Percentiles rank a stretch among this genome's conserved stretches.
phyloP scores from a whole-genome alignment of 2,329 filamentous ascomycete species.

The Cordyceps farinosa region DNA sequence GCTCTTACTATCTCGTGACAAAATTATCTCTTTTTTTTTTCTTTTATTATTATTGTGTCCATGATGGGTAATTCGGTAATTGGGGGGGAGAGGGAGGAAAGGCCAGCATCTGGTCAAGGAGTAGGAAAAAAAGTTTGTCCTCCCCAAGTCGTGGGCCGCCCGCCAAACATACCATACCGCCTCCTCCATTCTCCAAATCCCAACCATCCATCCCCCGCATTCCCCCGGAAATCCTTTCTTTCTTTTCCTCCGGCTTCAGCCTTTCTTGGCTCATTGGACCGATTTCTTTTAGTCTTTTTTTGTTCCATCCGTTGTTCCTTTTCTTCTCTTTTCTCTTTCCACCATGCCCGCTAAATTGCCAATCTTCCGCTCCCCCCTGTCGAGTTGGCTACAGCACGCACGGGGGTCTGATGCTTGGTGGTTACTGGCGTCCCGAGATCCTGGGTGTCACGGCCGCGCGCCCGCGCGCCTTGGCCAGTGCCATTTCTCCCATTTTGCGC shows the following conservation, averaged over 20 bases:
- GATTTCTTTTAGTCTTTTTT: neutral
- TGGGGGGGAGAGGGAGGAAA: too few species aligned
- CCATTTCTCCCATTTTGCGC: neutral
- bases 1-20: neutral
- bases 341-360: neutral
- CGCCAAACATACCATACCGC: neutral
- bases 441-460: neutral
- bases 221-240: neutral
- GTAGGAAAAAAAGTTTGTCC: neutral
- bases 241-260: neutral
- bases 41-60: too few species aligned
- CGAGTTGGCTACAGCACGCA: neutral
- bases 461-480: neutral
- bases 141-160: neutral
- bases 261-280: neutral
- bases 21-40: too few species aligned
- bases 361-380: neutral
- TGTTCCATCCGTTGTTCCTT: neutral
- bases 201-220: conserved; percentile 6
- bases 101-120: too few species aligned
- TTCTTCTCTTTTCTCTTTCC: neutral
- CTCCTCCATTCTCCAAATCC: neutral
- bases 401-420: neutral
- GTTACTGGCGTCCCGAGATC: neutral
- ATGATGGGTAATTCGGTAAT: too few species aligned